phyloP scores from a whole-genome alignment of 257 asterid species.

The Capsicum pubescens region DNA sequence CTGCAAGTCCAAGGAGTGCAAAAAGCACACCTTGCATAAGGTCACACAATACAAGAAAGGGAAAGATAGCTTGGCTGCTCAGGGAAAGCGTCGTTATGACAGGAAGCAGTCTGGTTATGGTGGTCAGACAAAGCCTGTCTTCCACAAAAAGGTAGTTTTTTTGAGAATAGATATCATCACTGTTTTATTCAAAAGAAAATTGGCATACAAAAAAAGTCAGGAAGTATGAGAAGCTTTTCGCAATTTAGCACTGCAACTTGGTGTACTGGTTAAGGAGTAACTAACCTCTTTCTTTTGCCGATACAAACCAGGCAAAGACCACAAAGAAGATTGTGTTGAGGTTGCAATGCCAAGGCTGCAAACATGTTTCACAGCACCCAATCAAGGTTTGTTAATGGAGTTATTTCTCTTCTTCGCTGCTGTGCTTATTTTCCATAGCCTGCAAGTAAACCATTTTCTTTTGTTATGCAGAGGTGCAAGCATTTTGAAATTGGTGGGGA shows the following conservation, averaged over 20 bases:
- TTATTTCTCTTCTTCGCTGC: background rate
- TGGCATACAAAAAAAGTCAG: background rate
- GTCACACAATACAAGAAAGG: conserved; percentile 28
- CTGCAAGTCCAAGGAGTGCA: conserved; percentile 32
- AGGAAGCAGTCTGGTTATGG: conserved; percentile 29
- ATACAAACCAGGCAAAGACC: conserved; percentile 15
- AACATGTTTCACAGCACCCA: conserved; percentile 29
- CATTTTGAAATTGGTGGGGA: conserved; percentile 31
- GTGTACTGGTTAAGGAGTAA: background rate
- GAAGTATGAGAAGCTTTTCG: too few relatives aligned
- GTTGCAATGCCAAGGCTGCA: conserved; percentile 29
- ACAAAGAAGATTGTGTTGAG: conserved; percentile 27
- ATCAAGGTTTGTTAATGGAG: conserved; percentile 21
- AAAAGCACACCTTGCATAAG: conserved; percentile 29
- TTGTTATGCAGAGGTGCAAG: conserved; percentile 29
- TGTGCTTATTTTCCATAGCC: background rate
- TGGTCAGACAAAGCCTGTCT: conserved; percentile 30
- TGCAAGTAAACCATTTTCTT: background rate
- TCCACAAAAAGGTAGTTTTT: conserved; percentile 22
- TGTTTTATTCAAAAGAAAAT: background rate
- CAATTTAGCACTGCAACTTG: background rate
- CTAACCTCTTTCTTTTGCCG: background rate
- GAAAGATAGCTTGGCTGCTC: conserved; percentile 30
- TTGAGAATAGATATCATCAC: background rate
- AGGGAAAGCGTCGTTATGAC: conserved; percentile 31